phyloP scores from a whole-genome alignment of 768 basidiomycete species.

The Podaxis sp. region DNA sequence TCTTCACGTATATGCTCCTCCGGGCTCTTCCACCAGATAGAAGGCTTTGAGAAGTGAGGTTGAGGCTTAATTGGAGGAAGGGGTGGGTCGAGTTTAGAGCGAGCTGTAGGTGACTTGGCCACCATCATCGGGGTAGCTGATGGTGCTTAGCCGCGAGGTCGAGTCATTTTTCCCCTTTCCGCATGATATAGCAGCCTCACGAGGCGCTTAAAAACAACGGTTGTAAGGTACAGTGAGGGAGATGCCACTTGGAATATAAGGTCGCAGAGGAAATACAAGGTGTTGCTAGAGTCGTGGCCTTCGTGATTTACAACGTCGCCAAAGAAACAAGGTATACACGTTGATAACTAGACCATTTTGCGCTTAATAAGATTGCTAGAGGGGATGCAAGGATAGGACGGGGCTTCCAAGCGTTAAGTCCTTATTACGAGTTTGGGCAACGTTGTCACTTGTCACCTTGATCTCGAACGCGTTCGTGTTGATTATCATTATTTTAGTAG shows the following conservation, averaged over 20 bases:
- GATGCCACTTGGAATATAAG: not conserved
- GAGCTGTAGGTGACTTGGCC: slow-evolving; percentile 2
- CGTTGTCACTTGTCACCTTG: not conserved
- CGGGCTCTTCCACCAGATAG: slow-evolving; percentile 8
- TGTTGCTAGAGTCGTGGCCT: not conserved
- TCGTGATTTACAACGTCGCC: slow-evolving; percentile 3
- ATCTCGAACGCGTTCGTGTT: slow-evolving; percentile 1
- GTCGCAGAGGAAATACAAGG: slow-evolving; percentile 1
- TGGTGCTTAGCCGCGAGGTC: not conserved
- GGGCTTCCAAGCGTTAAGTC: not conserved
- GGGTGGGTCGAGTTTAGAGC: slow-evolving; percentile 8
- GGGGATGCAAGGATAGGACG: not conserved
- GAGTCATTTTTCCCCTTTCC: slow-evolving; percentile 12
- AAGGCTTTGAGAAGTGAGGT: not conserved
- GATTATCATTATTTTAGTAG: not conserved
- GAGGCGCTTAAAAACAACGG: not conserved
- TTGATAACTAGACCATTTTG: not conserved
- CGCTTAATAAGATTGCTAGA: not conserved
- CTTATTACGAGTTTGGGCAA: slow-evolving; percentile 9
- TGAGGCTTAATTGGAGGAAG: not conserved
- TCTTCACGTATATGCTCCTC: slow-evolving; percentile 13
- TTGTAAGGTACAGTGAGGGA: not conserved
- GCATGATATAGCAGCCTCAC: not conserved
- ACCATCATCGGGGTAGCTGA: slow-evolving; percentile 1
- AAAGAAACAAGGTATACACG: not conserved